Conservation (phyloP, 2,329 filamentous ascomycete species). For the Fusarium sarcochroum region DNA sequence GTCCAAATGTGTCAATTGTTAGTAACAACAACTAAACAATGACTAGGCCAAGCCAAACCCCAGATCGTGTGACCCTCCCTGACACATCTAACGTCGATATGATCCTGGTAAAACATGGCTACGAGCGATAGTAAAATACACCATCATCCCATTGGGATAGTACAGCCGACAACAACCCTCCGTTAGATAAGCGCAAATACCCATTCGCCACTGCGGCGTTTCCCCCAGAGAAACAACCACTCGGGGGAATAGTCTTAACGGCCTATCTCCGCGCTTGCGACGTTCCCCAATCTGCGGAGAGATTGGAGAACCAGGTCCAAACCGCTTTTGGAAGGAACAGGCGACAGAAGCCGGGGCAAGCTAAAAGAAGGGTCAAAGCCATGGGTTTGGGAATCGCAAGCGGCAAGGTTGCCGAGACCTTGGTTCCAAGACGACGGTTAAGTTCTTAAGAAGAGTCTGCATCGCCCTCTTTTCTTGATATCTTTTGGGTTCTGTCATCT, state of each 20-base stretch:
- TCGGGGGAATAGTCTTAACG: constrained; percentile 21
- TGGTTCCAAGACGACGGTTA: not conserved
- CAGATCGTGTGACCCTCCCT: not conserved
- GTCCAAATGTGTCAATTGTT: not conserved
- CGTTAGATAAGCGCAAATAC: constrained; percentile 15
- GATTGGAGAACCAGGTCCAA: constrained; percentile 23
- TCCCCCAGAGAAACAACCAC: constrained; percentile 1
- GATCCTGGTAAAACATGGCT: not conserved
- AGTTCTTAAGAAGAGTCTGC: constrained; percentile 8
- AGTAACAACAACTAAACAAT: not conserved
- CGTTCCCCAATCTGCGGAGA: constrained; percentile 18
- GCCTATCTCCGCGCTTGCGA: constrained; percentile 17
- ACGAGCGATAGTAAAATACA: not conserved
- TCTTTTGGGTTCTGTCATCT: not conserved
- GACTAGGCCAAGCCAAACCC: not conserved
- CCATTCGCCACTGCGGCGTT: constrained; percentile 1
- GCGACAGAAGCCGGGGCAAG: constrained; percentile 20
- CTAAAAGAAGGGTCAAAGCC: constrained; percentile 23
- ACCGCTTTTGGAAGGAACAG: constrained; percentile 38
- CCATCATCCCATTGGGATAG: constrained; percentile 14
- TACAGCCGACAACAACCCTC: constrained; percentile 11
- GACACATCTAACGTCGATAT: not conserved
- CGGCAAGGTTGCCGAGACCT: not conserved
- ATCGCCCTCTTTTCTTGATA: not conserved
- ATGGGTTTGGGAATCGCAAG: not conserved